A percentile compares a stretch with the other conserved stretches of the same genome.
These are phyloP conservation scores for Populus pruinosa DNA, from an alignment of 345 rosid species.

Conservation along the genomic window DNA sequence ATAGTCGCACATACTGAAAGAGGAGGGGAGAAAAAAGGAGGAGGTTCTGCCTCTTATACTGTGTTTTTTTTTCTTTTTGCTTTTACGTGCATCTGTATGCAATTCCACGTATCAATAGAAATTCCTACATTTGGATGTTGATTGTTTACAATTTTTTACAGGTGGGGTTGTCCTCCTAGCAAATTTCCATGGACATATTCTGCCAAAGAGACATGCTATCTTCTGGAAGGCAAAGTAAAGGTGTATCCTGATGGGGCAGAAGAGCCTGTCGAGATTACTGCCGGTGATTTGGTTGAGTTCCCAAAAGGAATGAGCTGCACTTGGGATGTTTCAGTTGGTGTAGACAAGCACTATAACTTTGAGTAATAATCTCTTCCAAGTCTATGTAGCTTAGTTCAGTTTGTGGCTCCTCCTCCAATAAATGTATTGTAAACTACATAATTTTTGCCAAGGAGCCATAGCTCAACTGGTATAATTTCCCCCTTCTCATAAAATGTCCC, in stretches of 20 bases:
- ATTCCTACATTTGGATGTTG: neutral
- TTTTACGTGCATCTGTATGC: no score
- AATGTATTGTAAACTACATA: no score
- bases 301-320: conserved; percentile 94
- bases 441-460: no score
- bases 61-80: no score
- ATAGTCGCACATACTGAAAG: neutral
- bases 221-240: conserved; percentile 74
- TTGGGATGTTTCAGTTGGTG: conserved; percentile 86
- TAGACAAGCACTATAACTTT: conserved; percentile 83
- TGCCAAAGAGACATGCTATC: conserved; percentile 70
- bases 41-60: neutral
- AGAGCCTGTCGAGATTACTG: conserved; percentile 62
- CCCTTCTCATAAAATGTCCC: no score
- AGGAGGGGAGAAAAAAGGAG: neutral
- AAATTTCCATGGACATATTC: conserved; percentile 86
- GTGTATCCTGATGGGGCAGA: conserved; percentile 70
- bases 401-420: no score
- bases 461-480: no score
- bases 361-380: conserved; percentile 26
- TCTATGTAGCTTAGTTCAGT: neutral
- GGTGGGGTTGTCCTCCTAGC: conserved; percentile 97
- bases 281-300: conserved; percentile 80
- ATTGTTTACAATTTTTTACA: conserved; percentile 12
- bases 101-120: neutral